Percentiles rank a stretch among this genome's conserved stretches.
Conservation (phyloP, 2,329 filamentous ascomycete genomes). For the Cytospora schulzeri region DNA sequence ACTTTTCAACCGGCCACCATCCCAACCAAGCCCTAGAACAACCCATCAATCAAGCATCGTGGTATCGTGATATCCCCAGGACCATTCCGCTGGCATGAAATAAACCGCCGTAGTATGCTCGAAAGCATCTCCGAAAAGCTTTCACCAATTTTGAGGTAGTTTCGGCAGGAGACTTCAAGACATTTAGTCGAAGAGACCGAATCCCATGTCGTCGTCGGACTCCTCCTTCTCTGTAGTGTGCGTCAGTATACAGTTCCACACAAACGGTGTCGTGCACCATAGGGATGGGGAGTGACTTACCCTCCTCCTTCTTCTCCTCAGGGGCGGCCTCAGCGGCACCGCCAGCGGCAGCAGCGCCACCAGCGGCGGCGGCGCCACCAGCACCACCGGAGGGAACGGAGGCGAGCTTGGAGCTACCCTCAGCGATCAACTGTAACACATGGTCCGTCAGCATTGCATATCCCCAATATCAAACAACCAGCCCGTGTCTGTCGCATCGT, state of each 20-base stretch:
- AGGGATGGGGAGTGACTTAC: slow-evolving; percentile 55
- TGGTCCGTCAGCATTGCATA: slow-evolving; percentile 22
- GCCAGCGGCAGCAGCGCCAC: slow-evolving; percentile 68
- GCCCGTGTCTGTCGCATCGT: slow-evolving; percentile 40
- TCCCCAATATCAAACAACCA: slow-evolving; percentile 11
- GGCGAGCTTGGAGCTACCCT: slow-evolving; percentile 91
- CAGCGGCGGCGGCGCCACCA: slow-evolving; percentile 65
- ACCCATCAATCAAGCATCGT: slow-evolving; percentile 9
- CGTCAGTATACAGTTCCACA: slow-evolving; percentile 33
- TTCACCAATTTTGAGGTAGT: slow-evolving; percentile 6
- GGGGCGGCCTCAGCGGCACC: slow-evolving; percentile 64
- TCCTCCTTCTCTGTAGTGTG: slow-evolving; percentile 59
- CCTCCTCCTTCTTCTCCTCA: slow-evolving; percentile 75
- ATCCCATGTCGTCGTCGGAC: slow-evolving; percentile 77
- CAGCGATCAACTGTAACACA: slow-evolving; percentile 74
- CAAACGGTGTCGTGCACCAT: slow-evolving; percentile 16
- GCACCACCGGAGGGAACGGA: slow-evolving; percentile 90
- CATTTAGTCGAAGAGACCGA: slow-evolving; percentile 75
- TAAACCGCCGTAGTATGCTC: slow-evolving; percentile 31
- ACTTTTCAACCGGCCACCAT: slow-evolving; percentile 19
- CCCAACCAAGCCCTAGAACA: slow-evolving; percentile 15
- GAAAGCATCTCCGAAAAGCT: slow-evolving; percentile 20
- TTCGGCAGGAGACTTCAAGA: slow-evolving; percentile 11
- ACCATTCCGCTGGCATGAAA: slow-evolving; percentile 37
- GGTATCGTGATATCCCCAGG: slow-evolving; percentile 21